These are phyloP conservation scores for Cystofilobasidium capitatum DNA, from an alignment of 768 basidiomycete species.

Conservation along the genomic window DNA sequence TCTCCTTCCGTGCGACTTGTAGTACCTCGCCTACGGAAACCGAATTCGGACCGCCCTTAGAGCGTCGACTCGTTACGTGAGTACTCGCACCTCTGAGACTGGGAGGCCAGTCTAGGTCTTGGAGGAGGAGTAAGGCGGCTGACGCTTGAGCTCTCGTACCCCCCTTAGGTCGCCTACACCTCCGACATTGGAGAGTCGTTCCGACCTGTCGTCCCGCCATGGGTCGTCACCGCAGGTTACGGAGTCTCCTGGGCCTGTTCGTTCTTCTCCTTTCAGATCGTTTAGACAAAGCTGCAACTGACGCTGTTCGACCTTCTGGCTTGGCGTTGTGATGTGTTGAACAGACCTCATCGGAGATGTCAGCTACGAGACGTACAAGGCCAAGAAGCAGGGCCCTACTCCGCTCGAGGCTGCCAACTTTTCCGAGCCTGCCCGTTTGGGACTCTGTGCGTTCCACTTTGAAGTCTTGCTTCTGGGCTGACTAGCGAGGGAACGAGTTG, in stretches of 20 bases:
- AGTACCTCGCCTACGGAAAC: constrained; percentile 35
- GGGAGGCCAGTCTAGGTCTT: too few relatives aligned
- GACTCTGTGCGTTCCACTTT: constrained; percentile 29
- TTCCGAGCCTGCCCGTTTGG: constrained; percentile 36
- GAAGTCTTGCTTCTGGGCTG: too few relatives aligned
- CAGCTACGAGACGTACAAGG: constrained; percentile 40
- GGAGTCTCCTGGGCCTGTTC: constrained; percentile 40
- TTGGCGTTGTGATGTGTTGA: not conserved
- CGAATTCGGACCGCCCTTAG: constrained; percentile 36
- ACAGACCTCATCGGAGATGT: constrained; percentile 38
- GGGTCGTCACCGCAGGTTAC: constrained; percentile 33
- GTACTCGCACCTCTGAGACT: not conserved
- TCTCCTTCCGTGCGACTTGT: not conserved
- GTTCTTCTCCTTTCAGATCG: not conserved
- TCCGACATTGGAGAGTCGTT: constrained; percentile 40
- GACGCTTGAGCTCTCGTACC: not conserved
- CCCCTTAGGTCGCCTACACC: constrained; percentile 16
- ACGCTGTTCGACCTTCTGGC: not conserved
- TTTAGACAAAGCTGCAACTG: not conserved
- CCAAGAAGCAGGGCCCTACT: constrained; percentile 37
- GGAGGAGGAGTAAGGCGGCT: too few relatives aligned
- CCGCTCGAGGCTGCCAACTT: constrained; percentile 38
- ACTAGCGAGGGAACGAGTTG: not conserved
- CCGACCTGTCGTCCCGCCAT: constrained; percentile 38
- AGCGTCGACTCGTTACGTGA: constrained; percentile 38